Evolutionary conservation across 495 filamentous ascomycete species (phyloP), one percentile per base, ranked within the genome.

Genomic region (Lepidopterella palustris): DNA sequence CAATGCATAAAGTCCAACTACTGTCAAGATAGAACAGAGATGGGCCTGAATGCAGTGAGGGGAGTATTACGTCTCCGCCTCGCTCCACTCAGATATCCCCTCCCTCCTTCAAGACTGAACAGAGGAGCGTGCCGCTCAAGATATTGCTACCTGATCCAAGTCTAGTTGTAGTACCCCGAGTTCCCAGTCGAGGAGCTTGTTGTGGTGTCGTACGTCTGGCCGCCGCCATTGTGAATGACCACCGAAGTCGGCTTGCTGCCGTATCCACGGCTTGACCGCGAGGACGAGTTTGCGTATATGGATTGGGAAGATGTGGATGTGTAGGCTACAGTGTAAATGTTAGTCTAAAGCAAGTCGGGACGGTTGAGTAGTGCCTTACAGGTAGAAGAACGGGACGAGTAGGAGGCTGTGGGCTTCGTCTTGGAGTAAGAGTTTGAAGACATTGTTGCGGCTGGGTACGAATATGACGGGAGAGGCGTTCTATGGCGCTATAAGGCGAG

Each of bases 201-300:
- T 29, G 63, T 68, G 25, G 65, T 55, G 54, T 63, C 64, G 24
- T 63, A 57, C 23, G 52, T 55, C 45, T 62, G 56, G 26, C 65
- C 65, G 10, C 65, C 65, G 0, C 65, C 65, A 31, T 68, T 68
- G 58, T 64, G 58, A 15, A 68, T 42, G 0, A 64, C 55, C 6
- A 47, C 40, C 0, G 32, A 3, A 5, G 45, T 21, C 20, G 61
- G 61, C 31, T 68, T 68, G 58, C 29, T 64, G 10, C 58, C 49
- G 45, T 67, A 67, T 31, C 64, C 50, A 28, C 23, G n/a, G 50
- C 51, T 55, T 13, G 47, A 50, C 20, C 56, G 57, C 11, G 35
- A 28, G 15, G 60, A 55, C n/a, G 64, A 58, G 45, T 63, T 53
- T 23, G 64, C 50, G 52, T 67, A 67, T 2, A 59, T 45, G 53